Evolutionary conservation across 805 yeast genomes (phyloP), one percentile per base, ranked within the genome.

Genomic region (Nakazawaea holstii): DNA sequence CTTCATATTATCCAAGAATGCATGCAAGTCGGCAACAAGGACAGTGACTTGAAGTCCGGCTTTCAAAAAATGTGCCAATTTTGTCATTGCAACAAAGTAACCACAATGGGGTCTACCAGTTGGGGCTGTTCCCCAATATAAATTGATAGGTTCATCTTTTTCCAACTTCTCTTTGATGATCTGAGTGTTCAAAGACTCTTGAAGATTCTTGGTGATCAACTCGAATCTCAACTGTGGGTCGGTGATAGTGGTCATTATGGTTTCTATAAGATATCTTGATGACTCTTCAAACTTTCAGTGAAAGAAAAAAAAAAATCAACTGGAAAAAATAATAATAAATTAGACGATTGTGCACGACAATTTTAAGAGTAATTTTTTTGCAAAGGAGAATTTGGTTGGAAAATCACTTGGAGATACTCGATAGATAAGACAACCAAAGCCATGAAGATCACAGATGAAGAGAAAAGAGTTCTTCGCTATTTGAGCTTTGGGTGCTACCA

Each of bases 91-190:
- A 35, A 94, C 99, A 62, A 94, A 89, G 76, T 94, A 94, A 45
- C 98, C 99, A 72, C 97, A 91, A 70, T 94, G 99, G 39, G 98
- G 97, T 68, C 80, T 87, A 45, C 99, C 99, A 4, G 99, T 94
- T 51, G 99, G 98, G 7, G 99, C 99, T 17, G 98, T 91, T 56
- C 99, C 99, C 98, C 97, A 94, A 80, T 94, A 94, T 60, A 94
- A 69, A 60, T 81, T 86, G 55, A 95, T 67, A 11, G 94, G 87
- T 58, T 88, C 80, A 60, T 88, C 85, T 47, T 77, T 83, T 62
- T 87, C 94, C 52, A 91, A 72, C 31, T 89, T 80, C 61, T 89
- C 78, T 62, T 86, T 86, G 67, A 92, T 87, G 67, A 90, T 88
- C 66, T 87, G 91, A 35, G 80, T 84, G 65, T 92, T 89, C 51